Evolutionary conservation across 2,329 filamentous ascomycete genomes (phyloP).

Genomic region (Pseudogymnoascus sp.): DNA sequence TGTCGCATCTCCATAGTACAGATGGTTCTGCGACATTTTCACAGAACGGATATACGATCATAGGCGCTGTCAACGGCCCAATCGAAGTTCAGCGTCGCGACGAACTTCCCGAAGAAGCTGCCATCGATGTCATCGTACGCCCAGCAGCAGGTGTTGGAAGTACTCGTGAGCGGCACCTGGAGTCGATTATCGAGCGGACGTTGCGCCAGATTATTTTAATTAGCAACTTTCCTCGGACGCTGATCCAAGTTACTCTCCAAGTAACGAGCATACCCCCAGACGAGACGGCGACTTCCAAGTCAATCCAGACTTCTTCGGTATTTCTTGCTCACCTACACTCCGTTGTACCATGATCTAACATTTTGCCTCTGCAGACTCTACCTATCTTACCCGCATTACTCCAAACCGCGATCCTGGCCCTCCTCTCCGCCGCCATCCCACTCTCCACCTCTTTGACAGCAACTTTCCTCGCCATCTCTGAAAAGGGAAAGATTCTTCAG

Average conservation of each 20-base stretch:
- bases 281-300: constrained; percentile 53
- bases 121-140: constrained; percentile 82
- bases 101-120: constrained; percentile 84
- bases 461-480: constrained; percentile 53
- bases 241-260: constrained; percentile 79
- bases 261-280: constrained; percentile 62
- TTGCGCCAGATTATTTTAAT: constrained; percentile 68
- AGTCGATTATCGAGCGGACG: constrained; percentile 65
- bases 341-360: background rate
- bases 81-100: constrained; percentile 84
- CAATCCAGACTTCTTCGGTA: constrained; percentile 55
- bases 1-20: constrained; percentile 58
- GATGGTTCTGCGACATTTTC: constrained; percentile 77
- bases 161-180: constrained; percentile 73
- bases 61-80: constrained; percentile 85
- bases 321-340: constrained; percentile 12
- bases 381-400: constrained; percentile 73
- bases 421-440: constrained; percentile 77
- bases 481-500: constrained; percentile 39
- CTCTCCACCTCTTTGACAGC: constrained; percentile 66
- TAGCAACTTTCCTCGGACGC: constrained; percentile 65
- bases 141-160: constrained; percentile 77
- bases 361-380: constrained; percentile 51
- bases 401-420: constrained; percentile 68
- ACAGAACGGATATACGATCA: constrained; percentile 68